Conservation (phyloP, 176 grass and related monocot species). For the Olyra latifolia region DNA sequence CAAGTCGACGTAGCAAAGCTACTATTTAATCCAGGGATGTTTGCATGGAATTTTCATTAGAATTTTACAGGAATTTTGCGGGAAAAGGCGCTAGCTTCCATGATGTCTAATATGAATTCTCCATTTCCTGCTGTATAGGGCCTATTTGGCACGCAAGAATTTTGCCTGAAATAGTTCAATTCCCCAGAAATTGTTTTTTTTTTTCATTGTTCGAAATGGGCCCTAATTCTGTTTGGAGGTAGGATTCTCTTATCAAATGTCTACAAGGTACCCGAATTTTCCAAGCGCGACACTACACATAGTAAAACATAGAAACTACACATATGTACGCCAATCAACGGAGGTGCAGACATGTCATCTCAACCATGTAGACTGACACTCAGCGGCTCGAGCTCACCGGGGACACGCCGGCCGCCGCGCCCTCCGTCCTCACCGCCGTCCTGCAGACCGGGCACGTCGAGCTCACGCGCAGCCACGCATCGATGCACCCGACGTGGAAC, state of each 20-base stretch:
- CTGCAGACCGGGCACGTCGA: constrained; percentile 60
- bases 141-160: background rate
- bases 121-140: no score
- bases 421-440: constrained; percentile 27
- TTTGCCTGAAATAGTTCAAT: no score
- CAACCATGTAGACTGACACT: background rate
- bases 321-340: background rate
- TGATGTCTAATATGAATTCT: background rate
- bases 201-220: no score
- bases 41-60: background rate
- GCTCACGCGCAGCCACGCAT: constrained; percentile 53
- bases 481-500: constrained; percentile 60
- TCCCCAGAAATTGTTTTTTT: no score
- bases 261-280: background rate
- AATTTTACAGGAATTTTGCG: background rate
- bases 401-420: background rate
- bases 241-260: no score
- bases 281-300: background rate
- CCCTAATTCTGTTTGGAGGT: no score
- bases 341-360: background rate
- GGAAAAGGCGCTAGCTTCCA: background rate
- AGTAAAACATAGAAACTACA: background rate
- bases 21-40: background rate
- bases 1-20: background rate
- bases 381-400: background rate